Evolutionary conservation across 1,139 yeast genomes (phyloP), one percentile per base, ranked within the genome.

Genomic region (Torulaspora globosa): DNA sequence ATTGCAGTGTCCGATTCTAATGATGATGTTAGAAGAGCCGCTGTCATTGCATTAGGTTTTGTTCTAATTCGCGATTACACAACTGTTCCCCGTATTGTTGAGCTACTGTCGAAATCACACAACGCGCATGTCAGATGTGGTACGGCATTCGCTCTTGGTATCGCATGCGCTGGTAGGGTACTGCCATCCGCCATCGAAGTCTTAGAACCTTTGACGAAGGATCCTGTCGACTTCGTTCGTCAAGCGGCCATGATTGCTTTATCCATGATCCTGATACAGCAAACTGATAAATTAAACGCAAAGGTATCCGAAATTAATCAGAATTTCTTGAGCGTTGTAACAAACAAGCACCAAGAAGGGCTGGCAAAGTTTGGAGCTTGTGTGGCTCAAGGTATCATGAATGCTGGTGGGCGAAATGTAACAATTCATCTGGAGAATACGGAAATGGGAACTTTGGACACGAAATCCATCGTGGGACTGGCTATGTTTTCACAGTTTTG

Each of bases 111-210:
- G 1, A 96, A 90, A 68, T 87, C 96, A 1, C 97, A 92, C 68
- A 94, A 92, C 65, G 96, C 98, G 12, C 97, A 94, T 65, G 98
- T 94, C 27, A 86, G 99, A 69, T 92, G 94, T 65, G 99, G 99
- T 70, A 85, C 97, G 34, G 96, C 97, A 2, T 74, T 92, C 80
- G 98, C 99, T 0, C 76, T 92, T 55, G 98, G 97, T 69, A 86
- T 94, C 50, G 82, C 97, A 2, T 90, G 97, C 73, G 97, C 97
- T 24, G 98, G 98, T 44, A 84, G 95, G 65, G 94, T 90, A 4
- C 72, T 86, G 48, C 80, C 84, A 46, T 82, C 92, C 36, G 98
- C 98, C 0, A 78, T 92, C 52, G 96, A 89, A 54, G 89, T 94
- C 18, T 75, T 92, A 56, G 96, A 88, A 69, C 96, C 97, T 29